Evolutionary conservation across 2,329 filamentous ascomycete genomes (phyloP).

Genomic region (Cadophora sp.): DNA sequence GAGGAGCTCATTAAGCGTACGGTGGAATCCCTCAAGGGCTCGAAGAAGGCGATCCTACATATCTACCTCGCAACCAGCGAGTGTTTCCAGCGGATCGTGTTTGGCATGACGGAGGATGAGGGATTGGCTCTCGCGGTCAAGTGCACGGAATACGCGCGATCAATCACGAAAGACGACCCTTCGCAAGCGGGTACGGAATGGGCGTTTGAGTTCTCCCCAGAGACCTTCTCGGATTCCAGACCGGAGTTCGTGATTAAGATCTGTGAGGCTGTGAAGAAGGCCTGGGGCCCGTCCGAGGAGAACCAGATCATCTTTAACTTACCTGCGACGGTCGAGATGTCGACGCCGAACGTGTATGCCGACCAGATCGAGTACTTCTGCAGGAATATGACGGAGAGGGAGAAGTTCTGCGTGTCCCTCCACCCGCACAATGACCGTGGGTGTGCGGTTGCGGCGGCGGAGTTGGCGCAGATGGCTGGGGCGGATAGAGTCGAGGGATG

Average conservation of each 20-base stretch:
- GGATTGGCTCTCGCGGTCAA: slow-evolving; percentile 81
- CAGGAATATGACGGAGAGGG: slow-evolving; percentile 79
- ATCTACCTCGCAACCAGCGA: slow-evolving; percentile 96
- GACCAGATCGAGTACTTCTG: slow-evolving; percentile 98
- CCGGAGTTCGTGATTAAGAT: slow-evolving; percentile 83
- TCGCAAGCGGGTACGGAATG: slow-evolving; percentile 65
- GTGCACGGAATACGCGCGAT: slow-evolving; percentile 85
- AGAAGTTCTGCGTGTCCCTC: slow-evolving; percentile 87
- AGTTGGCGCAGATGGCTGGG: slow-evolving; percentile 95
- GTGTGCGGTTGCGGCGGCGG: slow-evolving; percentile 86
- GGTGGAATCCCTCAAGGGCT: slow-evolving; percentile 85
- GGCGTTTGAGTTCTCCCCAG: slow-evolving; percentile 84
- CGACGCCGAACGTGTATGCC: slow-evolving; percentile 93
- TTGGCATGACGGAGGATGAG: slow-evolving; percentile 84
- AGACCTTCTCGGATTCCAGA: slow-evolving; percentile 89
- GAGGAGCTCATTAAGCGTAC: slow-evolving; percentile 90
- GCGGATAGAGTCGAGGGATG: slow-evolving; percentile 94
- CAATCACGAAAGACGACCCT: slow-evolving; percentile 84
- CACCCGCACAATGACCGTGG: slow-evolving; percentile 96
- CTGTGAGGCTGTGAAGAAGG: slow-evolving; percentile 91
- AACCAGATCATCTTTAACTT: slow-evolving; percentile 95
- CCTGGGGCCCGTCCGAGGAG: slow-evolving; percentile 83
- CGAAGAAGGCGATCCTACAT: slow-evolving; percentile 94
- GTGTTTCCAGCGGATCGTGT: slow-evolving; percentile 92
- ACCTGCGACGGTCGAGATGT: slow-evolving; percentile 93